A percentile compares a stretch with the other conserved stretches of the same genome.
Conservation (phyloP, 2,329 filamentous ascomycete genomes). For the Drechslerella stenobrocha region DNA sequence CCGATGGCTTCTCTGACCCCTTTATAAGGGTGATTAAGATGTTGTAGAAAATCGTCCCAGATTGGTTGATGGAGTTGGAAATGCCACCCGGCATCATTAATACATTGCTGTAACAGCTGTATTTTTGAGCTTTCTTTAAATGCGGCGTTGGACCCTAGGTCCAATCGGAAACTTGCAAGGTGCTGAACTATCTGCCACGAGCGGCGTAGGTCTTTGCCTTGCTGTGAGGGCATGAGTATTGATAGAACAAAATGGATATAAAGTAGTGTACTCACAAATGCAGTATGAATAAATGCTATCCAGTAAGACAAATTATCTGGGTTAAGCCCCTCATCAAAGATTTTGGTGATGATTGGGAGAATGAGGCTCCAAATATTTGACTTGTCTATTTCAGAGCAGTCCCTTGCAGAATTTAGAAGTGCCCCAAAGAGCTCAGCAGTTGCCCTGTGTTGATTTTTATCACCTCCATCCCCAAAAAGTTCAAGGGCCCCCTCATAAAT, state of each 20-base stretch:
- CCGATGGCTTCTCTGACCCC: constrained; percentile 94
- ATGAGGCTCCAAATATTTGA: constrained; percentile 83
- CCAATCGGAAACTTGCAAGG: constrained; percentile 80
- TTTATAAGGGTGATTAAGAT: constrained; percentile 97
- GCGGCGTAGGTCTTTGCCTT: constrained; percentile 85
- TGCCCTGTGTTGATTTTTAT: constrained; percentile 96
- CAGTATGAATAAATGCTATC: constrained; percentile 88
- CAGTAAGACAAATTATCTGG: constrained; percentile 94
- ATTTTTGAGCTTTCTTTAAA: constrained; percentile 99
- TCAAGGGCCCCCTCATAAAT: constrained; percentile 76
- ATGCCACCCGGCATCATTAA: constrained; percentile 91
- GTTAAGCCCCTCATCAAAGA: constrained; percentile 88
- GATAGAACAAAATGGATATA: no score
- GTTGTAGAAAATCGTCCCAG: constrained; percentile 80
- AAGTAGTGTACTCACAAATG: constrained; percentile 55
- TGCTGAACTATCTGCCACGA: constrained; percentile 82
- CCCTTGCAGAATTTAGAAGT: constrained; percentile 76
- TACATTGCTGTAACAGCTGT: constrained; percentile 81
- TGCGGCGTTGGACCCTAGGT: constrained; percentile 92
- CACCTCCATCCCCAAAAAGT: constrained; percentile 87
- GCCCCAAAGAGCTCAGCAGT: constrained; percentile 91
- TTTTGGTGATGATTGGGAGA: constrained; percentile 80
- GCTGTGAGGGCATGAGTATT: constrained; percentile 58
- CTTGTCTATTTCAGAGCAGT: constrained; percentile 68
- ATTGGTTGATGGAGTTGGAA: constrained; percentile 89